These are phyloP conservation scores for Xanthoceras sorbifolium DNA, from an alignment of 345 rosid species.

Conservation along the genomic window DNA sequence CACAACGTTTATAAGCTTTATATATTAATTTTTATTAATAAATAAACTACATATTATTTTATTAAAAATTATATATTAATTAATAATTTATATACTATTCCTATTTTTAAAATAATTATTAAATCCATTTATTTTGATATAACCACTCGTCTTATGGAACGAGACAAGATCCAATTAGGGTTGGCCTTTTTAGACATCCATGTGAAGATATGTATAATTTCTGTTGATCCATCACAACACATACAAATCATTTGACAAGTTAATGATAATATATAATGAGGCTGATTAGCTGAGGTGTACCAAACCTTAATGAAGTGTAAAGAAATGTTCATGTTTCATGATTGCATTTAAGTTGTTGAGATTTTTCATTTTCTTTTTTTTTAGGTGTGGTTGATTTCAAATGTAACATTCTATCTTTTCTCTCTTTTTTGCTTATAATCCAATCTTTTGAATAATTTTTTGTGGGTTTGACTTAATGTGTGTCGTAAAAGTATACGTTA, in stretches of 20 bases:
- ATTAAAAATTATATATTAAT: no score
- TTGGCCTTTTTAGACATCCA: no score
- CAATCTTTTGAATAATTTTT: background rate
- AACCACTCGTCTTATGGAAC: background rate
- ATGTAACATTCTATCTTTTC: background rate
- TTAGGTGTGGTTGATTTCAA: slow-evolving; percentile 26
- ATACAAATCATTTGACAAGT: background rate
- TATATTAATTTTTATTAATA: no score
- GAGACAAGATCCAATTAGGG: background rate
- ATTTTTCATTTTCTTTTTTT: slow-evolving; percentile 20
- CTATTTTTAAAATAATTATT: no score
- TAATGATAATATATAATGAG: background rate
- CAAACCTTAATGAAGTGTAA: slow-evolving; percentile 31
- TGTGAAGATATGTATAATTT: background rate
- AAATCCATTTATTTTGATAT: no score
- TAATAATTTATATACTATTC: no score
- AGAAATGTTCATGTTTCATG: slow-evolving; percentile 30
- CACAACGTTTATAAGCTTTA: no score
- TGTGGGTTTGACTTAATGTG: no score
- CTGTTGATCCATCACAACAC: background rate
- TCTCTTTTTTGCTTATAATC: slow-evolving; percentile 15
- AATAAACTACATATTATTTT: no score
- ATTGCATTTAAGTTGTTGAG: slow-evolving; percentile 31
- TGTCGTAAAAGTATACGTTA: no score
- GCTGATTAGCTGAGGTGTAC: slow-evolving; percentile 8